A percentile compares a stretch with the other conserved stretches of the same genome.
Conservation (phyloP, 2,329 filamentous ascomycete species). For the Rhexocercosporidium sp. region DNA sequence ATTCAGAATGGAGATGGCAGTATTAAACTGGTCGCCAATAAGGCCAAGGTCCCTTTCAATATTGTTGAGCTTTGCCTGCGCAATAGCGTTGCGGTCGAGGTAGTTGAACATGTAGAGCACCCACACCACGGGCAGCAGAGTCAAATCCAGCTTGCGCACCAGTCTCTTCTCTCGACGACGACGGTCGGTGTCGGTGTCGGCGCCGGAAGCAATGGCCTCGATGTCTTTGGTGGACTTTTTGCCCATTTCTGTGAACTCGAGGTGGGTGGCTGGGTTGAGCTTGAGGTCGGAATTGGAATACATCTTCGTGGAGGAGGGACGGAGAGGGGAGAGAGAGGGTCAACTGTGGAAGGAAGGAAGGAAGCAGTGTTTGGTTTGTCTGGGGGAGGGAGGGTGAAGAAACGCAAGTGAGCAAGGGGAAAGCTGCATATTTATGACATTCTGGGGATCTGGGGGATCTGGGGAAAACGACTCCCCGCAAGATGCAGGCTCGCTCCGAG, state of each 20-base stretch:
- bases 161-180: neutral
- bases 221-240: neutral
- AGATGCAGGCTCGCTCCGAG: neutral
- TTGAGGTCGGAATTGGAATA: neutral
- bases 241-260: neutral
- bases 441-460: too few relatives aligned
- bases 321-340: too few relatives aligned
- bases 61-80: slow-evolving; percentile 25
- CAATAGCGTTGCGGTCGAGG: slow-evolving; percentile 40
- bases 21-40: slow-evolving; percentile 46
- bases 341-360: neutral
- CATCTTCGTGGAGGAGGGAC: neutral
- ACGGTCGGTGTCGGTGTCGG: neutral
- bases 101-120: slow-evolving; percentile 33
- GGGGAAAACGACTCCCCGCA: neutral
- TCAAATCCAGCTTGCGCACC: neutral
- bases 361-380: neutral
- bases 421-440: neutral
- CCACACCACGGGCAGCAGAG: neutral
- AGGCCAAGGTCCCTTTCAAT: slow-evolving; percentile 37
- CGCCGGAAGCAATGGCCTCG: neutral
- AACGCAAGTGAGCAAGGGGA: neutral
- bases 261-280: neutral
- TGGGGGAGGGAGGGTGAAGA: neutral
- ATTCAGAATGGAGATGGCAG: slow-evolving; percentile 19